These are phyloP conservation scores for Elongisporangium undulatum DNA, from an alignment of 352 stramenopile genomes.

Conservation along the genomic window DNA sequence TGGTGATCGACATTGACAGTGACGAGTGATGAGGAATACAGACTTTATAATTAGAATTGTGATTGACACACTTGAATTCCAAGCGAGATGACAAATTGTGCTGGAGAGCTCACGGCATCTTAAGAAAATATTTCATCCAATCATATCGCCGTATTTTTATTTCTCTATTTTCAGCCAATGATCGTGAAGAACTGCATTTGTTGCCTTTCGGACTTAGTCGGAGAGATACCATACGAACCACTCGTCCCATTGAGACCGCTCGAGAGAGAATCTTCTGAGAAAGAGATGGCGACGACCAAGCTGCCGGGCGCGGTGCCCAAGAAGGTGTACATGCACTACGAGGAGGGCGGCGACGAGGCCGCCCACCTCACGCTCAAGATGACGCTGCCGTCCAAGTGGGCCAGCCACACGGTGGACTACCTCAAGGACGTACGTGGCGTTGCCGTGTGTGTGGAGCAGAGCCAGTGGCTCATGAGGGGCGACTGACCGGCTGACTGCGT, in stretches of 20 bases:
- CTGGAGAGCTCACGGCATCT: too few species aligned
- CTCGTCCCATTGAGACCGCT: not conserved
- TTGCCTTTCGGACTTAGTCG: not conserved
- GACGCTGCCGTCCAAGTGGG: conserved; percentile 85
- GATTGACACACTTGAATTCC: too few species aligned
- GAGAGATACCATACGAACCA: not conserved
- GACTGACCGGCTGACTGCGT: conserved; percentile 1
- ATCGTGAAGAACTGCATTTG: not conserved
- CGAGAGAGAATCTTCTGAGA: not conserved
- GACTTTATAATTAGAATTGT: too few species aligned
- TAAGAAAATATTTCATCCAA: not conserved
- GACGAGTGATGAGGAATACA: conserved; percentile 27
- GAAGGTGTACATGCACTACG: conserved; percentile 89
- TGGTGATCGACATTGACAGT: conserved; percentile 43
- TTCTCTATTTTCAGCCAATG: not conserved
- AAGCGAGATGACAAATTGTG: too few species aligned
- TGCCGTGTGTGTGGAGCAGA: not conserved
- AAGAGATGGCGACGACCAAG: conserved; percentile 42
- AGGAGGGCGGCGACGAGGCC: conserved; percentile 53
- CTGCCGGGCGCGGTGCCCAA: conserved; percentile 79
- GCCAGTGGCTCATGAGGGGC: not conserved
- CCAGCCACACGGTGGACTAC: conserved; percentile 74
- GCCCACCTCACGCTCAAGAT: conserved; percentile 83
- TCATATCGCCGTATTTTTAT: not conserved
- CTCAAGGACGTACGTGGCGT: conserved; percentile 57